Percentiles rank a stretch among this genome's conserved stretches.
These are phyloP conservation scores for Ustilago vetiveriae DNA, from an alignment of 1,284 basidiomycete genomes.

Conservation along the genomic window DNA sequence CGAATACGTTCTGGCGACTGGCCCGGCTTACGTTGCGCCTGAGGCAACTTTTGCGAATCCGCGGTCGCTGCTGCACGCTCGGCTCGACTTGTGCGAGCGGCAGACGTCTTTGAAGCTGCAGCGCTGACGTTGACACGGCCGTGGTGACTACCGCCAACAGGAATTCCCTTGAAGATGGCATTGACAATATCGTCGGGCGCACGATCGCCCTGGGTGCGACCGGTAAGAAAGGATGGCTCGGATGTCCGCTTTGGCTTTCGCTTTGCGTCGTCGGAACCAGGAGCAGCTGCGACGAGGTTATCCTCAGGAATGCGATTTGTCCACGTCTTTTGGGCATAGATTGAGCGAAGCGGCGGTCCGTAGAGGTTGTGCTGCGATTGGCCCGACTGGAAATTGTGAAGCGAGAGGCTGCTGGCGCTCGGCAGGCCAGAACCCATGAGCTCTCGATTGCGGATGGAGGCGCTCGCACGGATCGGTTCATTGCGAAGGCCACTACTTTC, in stretches of 20 bases:
- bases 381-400: conserved; percentile 14
- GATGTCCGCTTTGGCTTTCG: conserved; percentile 9
- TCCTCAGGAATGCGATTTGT: conserved; percentile 33
- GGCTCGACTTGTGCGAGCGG: conserved; percentile 2
- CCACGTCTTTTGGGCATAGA: conserved; percentile 37
- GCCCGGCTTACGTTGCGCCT: conserved; percentile 5
- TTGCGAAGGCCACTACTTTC: conserved; percentile 34
- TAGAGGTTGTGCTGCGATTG: conserved; percentile 26
- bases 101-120: conserved; percentile 6
- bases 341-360: conserved; percentile 31
- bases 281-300: conserved; percentile 26
- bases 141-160: conserved; percentile 33
- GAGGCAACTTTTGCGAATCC: conserved; percentile 12
- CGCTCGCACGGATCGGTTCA: conserved; percentile 20
- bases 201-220: conserved; percentile 35
- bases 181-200: conserved; percentile 50
- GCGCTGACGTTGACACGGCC: conserved; percentile 8
- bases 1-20: conserved; percentile 14
- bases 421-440: conserved; percentile 22
- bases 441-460: conserved; percentile 17
- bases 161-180: conserved; percentile 51
- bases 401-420: conserved; percentile 35
- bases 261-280: conserved; percentile 13
- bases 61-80: not conserved
- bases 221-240: conserved; percentile 23